Percentiles rank a stretch among this genome's conserved stretches.
phyloP scores from a whole-genome alignment of 495 filamentous ascomycete genomes.

The Astrothelium macrocarpum region DNA sequence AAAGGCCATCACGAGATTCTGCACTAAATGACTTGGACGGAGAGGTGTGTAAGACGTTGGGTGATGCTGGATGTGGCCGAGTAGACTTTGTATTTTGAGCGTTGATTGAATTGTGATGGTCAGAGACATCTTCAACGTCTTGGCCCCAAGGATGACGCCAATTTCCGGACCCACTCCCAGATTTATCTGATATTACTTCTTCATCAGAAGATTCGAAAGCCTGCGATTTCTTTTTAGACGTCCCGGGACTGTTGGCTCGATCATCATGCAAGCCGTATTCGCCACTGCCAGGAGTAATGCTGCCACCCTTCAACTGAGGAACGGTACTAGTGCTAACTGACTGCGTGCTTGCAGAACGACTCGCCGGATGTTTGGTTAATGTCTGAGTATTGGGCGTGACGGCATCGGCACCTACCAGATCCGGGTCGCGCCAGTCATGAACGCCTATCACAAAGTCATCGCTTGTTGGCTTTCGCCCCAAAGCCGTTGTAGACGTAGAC shows the following conservation, averaged over 20 bases:
- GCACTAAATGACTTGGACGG: background rate
- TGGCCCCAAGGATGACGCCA: background rate
- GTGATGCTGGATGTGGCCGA: background rate
- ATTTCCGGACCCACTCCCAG: background rate
- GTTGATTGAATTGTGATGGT: background rate
- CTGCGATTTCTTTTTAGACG: conserved; percentile 39
- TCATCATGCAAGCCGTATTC: conserved; percentile 48
- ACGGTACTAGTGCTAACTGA: conserved; percentile 8
- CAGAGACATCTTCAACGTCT: background rate
- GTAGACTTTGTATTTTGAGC: conserved; percentile 1
- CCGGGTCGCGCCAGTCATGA: conserved; percentile 86
- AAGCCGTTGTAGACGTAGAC: background rate
- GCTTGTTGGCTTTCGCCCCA: conserved; percentile 21
- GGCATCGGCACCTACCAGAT: conserved; percentile 45
- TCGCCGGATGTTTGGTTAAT: background rate
- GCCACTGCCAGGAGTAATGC: conserved; percentile 67
- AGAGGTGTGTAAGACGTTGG: background rate
- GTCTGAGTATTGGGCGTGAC: conserved; percentile 15
- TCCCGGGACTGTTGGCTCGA: conserved; percentile 21
- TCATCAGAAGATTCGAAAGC: background rate
- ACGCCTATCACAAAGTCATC: conserved; percentile 86
- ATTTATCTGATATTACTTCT: background rate
- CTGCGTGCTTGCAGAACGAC: conserved; percentile 7
- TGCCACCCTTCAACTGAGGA: conserved; percentile 49
- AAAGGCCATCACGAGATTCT: conserved; percentile 62